Conservation (phyloP, 2,329 filamentous ascomycete species). For the Penicillium digitatum region DNA sequence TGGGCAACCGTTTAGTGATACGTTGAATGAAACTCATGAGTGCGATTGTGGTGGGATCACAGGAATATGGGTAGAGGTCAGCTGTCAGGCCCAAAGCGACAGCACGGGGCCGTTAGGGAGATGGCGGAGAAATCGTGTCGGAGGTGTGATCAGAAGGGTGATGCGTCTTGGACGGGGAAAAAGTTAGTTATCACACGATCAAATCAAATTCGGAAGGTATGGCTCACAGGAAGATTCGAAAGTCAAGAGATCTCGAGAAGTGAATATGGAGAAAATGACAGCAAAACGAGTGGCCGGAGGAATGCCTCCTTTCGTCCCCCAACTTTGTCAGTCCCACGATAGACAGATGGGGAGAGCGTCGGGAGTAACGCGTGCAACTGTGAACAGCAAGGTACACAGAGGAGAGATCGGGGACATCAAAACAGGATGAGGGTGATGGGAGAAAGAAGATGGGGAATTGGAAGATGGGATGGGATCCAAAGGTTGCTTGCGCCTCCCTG, state of each 20-base stretch:
- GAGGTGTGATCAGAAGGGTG: constrained; percentile 1
- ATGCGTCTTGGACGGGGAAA: not conserved
- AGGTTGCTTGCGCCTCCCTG: constrained; percentile 25
- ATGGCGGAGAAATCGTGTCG: constrained; percentile 12
- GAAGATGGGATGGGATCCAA: constrained; percentile 27
- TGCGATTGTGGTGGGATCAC: constrained; percentile 27
- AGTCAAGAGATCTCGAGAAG: constrained; percentile 7
- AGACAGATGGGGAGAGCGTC: constrained; percentile 29
- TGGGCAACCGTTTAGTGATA: constrained; percentile 51
- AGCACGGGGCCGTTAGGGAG: constrained; percentile 15
- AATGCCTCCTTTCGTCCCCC: constrained; percentile 41
- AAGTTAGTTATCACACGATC: not conserved
- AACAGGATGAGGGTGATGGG: constrained; percentile 18
- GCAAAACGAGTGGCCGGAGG: constrained; percentile 42
- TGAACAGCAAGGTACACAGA: constrained; percentile 26
- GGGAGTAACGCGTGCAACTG: constrained; percentile 25
- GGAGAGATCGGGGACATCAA: constrained; percentile 31
- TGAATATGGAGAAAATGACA: constrained; percentile 25
- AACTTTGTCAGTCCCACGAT: constrained; percentile 31
- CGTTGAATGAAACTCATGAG: constrained; percentile 54
- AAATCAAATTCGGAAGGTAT: constrained; percentile 11
- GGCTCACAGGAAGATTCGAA: constrained; percentile 19
- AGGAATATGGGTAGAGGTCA: constrained; percentile 7
- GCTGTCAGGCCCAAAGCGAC: constrained; percentile 19
- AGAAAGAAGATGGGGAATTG: constrained; percentile 23